Evolutionary conservation across 225 moss, liverwort and hornwort genomes (phyloP).

Genomic region (Polytrichum commune): DNA sequence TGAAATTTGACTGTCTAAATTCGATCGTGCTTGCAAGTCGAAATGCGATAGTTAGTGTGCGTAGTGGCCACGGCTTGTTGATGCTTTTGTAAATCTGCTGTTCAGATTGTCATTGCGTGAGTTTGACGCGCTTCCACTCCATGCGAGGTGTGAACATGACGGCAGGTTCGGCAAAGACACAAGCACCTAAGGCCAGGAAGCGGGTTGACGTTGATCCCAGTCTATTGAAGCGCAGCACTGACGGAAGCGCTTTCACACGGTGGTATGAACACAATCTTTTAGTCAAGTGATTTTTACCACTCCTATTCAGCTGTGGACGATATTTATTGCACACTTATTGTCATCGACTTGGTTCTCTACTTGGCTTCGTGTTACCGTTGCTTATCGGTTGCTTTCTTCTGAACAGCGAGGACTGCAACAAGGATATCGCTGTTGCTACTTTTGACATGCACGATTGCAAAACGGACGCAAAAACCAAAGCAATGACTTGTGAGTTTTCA

Average conservation of each 20-base stretch:
- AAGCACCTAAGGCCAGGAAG: conserved; percentile 20
- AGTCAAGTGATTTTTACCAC: too few relatives aligned
- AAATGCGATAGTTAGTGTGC: neutral
- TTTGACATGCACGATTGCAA: conserved; percentile 24
- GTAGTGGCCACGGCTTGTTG: neutral
- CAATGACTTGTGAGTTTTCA: conserved; percentile 7
- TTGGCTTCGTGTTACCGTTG: neutral
- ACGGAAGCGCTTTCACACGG: conserved; percentile 16
- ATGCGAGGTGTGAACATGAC: conserved; percentile 18
- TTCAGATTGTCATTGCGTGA: neutral
- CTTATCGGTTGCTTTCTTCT: neutral
- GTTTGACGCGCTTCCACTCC: neutral
- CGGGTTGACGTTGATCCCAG: conserved; percentile 22
- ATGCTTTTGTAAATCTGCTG: neutral
- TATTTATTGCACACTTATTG: too few relatives aligned
- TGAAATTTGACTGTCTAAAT: too few relatives aligned
- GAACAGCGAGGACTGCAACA: conserved; percentile 16
- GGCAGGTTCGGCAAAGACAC: conserved; percentile 3
- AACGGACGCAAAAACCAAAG: conserved; percentile 6
- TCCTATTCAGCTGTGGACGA: too few relatives aligned
- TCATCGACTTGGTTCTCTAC: neutral
- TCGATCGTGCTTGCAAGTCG: too few relatives aligned
- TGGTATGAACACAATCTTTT: conserved; percentile 1
- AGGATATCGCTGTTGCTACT: conserved; percentile 16
- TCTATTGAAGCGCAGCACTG: conserved; percentile 15